phyloP scores from a whole-genome alignment of 73 alveolate species.

The Paramecium sexaurelia region DNA sequence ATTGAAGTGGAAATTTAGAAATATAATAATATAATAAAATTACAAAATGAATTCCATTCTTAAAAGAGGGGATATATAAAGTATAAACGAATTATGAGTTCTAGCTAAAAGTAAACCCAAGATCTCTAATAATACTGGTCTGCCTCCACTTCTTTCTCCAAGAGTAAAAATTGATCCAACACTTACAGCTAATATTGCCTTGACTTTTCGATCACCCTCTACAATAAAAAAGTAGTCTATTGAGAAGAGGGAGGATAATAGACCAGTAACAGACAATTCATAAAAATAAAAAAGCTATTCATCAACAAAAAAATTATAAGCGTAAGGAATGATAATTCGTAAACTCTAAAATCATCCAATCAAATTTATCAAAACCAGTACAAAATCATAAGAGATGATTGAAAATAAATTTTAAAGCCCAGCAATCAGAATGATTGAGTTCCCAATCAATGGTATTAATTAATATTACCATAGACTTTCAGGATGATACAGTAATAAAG shows the following conservation, averaged over 20 bases:
- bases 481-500: background rate
- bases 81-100: background rate
- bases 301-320: background rate
- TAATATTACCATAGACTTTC: background rate
- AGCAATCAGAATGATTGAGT: slow-evolving; percentile 24
- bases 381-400: background rate
- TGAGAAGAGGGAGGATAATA: background rate
- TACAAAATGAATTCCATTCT: background rate
- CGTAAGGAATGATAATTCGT: background rate
- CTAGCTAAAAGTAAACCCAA: background rate
- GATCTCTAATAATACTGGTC: background rate
- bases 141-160: slow-evolving; percentile 41
- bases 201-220: background rate
- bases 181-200: background rate
- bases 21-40: background rate
- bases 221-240: background rate
- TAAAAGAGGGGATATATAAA: background rate
- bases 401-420: slow-evolving; percentile 4
- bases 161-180: background rate
- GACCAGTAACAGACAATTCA: slow-evolving; percentile 18
- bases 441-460: slow-evolving; percentile 12
- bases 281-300: background rate
- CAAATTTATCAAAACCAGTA: background rate
- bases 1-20: background rate
- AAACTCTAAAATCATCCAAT: background rate